Conservation (phyloP, 1,284 basidiomycete genomes). For the Leccinum colubrinum region DNA sequence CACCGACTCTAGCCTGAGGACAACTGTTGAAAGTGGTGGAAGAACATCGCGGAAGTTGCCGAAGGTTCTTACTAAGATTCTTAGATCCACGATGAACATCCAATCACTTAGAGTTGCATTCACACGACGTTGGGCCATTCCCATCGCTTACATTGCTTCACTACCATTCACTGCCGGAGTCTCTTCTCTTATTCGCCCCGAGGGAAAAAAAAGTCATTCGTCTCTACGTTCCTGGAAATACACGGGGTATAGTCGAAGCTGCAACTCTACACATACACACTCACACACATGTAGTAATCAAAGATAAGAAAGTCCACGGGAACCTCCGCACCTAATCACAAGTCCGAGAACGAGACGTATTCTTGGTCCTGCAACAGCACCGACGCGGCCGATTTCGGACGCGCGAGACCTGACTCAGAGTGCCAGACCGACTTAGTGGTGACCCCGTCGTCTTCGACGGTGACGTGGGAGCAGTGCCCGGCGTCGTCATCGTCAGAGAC, state of each 20-base stretch:
- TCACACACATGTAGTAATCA: neutral
- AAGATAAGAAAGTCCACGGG: neutral
- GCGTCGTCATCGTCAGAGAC: neutral
- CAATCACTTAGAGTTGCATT: neutral
- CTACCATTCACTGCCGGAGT: neutral
- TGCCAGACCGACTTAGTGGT: neutral
- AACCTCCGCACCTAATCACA: slow-evolving; percentile 11
- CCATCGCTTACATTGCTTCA: neutral
- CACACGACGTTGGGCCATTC: neutral
- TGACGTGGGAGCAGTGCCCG: neutral
- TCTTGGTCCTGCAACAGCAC: slow-evolving; percentile 19
- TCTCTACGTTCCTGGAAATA: neutral
- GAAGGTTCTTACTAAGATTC: neutral
- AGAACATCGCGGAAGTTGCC: neutral
- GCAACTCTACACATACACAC: neutral
- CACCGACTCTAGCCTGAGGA: too few relatives aligned
- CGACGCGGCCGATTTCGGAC: slow-evolving; percentile 3
- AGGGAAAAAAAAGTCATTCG: neutral
- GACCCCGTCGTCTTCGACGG: neutral
- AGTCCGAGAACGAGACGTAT: slow-evolving; percentile 30
- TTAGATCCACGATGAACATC: too few relatives aligned
- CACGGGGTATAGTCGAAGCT: neutral
- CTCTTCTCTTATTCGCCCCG: neutral
- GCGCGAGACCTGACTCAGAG: neutral
- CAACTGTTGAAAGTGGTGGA: too few relatives aligned